Percentiles rank a stretch among this genome's conserved stretches.
These are phyloP conservation scores for Magnaporthiopsis rhizophila DNA, from an alignment of 2,329 filamentous ascomycete species.

Conservation along the genomic window DNA sequence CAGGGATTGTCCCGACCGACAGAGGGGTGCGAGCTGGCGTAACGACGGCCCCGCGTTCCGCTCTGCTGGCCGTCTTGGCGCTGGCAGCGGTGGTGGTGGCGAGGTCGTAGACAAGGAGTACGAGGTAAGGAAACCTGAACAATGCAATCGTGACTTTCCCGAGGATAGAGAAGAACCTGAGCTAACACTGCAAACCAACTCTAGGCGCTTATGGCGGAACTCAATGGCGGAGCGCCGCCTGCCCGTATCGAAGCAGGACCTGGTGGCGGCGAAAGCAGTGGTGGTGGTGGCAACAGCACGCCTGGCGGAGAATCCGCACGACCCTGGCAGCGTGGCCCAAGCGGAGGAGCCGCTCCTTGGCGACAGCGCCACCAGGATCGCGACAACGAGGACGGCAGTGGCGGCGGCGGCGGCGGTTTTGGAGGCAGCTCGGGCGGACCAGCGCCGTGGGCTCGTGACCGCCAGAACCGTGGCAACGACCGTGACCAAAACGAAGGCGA, in stretches of 20 bases:
- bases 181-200: neutral
- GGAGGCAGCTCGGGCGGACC: conserved; percentile 34
- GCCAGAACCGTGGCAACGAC: conserved; percentile 39
- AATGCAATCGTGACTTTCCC: neutral
- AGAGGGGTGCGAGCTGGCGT: conserved; percentile 85
- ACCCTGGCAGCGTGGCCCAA: conserved; percentile 84
- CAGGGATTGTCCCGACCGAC: conserved; percentile 90
- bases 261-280: conserved; percentile 39
- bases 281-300: neutral
- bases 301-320: conserved; percentile 43
- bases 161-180: neutral
- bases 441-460: conserved; percentile 56
- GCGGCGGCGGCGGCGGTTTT: conserved; percentile 20
- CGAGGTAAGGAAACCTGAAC: conserved; percentile 56
- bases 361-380: conserved; percentile 40
- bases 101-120: conserved; percentile 91
- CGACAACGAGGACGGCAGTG: conserved; percentile 30
- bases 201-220: conserved; percentile 94
- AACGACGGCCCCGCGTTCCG: conserved; percentile 46
- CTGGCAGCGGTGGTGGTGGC: conserved; percentile 60
- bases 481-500: conserved; percentile 23
- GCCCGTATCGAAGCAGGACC: conserved; percentile 14
- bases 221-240: conserved; percentile 51
- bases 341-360: conserved; percentile 80
- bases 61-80: conserved; percentile 57